A percentile compares a stretch with the other conserved stretches of the same genome.
Conservation (phyloP, 2,329 filamentous ascomycete species). For the Phaeomoniella chlamydospora region DNA sequence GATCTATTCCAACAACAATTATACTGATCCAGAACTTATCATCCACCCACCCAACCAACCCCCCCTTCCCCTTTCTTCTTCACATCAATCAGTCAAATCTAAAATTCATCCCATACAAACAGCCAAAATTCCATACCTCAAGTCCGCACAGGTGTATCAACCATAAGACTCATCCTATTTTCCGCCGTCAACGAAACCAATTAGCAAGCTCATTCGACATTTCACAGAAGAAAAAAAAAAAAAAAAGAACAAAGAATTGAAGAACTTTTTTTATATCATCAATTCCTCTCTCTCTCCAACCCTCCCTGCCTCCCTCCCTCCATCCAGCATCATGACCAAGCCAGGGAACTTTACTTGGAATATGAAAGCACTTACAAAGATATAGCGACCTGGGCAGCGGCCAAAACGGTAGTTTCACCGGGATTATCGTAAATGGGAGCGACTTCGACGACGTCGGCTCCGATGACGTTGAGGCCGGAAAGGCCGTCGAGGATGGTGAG, state of each 20-base stretch:
- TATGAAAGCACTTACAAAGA: slow-evolving; percentile 31
- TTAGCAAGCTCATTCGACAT: background rate
- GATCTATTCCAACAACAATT: too few species aligned
- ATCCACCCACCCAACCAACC: too few species aligned
- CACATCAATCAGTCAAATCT: background rate
- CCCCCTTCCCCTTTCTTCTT: too few species aligned
- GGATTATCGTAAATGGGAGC: slow-evolving; percentile 40
- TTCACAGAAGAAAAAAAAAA: too few species aligned
- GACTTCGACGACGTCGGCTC: slow-evolving; percentile 42
- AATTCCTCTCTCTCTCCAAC: too few species aligned
- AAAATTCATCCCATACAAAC: background rate
- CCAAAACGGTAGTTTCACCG: slow-evolving; percentile 37
- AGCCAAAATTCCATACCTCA: background rate
- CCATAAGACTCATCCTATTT: slow-evolving; percentile 9
- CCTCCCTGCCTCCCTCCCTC: too few species aligned
- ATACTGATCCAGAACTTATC: too few species aligned
- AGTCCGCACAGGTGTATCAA: slow-evolving; percentile 11
- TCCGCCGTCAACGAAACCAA: background rate
- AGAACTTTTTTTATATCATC: too few species aligned
- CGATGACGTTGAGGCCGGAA: slow-evolving; percentile 34
- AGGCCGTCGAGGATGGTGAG: slow-evolving; percentile 38
- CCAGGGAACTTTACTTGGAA: too few species aligned
- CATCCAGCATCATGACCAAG: too few species aligned
- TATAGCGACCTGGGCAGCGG: slow-evolving; percentile 39
- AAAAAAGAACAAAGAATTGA: too few species aligned